Conservation (phyloP, 345 rosid genomes). For the Ceriops zippeliana region DNA sequence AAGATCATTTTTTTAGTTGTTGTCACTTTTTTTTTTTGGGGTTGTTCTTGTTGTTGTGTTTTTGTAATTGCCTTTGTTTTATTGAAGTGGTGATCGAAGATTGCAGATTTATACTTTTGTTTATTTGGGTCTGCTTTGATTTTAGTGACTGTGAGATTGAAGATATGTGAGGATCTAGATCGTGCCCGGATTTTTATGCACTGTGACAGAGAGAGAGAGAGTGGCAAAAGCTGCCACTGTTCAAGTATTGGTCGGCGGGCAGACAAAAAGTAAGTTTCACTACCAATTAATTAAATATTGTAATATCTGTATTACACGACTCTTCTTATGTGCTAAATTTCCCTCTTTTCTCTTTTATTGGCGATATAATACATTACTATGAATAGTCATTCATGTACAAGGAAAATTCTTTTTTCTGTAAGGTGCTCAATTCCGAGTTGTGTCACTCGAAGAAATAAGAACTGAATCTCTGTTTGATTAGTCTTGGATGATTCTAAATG, state of each 20-base stretch:
- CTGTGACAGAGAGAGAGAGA: slow-evolving; percentile 6
- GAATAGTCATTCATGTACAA: too few relatives aligned
- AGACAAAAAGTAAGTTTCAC: slow-evolving; percentile 52
- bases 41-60: neutral
- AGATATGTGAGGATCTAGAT: slow-evolving; percentile 33
- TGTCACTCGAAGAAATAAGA: too few relatives aligned
- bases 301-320: slow-evolving; percentile 1
- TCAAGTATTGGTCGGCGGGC: slow-evolving; percentile 65
- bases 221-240: slow-evolving; percentile 70
- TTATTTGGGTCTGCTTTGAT: slow-evolving; percentile 43
- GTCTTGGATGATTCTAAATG: too few relatives aligned
- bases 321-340: slow-evolving; percentile 6
- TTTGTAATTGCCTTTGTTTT: slow-evolving; percentile 22
- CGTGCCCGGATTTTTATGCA: slow-evolving; percentile 53
- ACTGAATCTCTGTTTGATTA: too few relatives aligned
- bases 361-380: neutral
- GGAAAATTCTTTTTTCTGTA: too few relatives aligned
- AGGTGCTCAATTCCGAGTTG: too few relatives aligned
- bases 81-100: slow-evolving; percentile 29
- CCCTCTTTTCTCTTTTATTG: slow-evolving; percentile 18
- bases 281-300: slow-evolving; percentile 23
- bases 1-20: neutral
- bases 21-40: neutral
- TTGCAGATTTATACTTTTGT: slow-evolving; percentile 26
- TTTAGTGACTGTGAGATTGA: slow-evolving; percentile 39